phyloP scores from a whole-genome alignment of 129 eudicot species.

The Artemisia annua region DNA sequence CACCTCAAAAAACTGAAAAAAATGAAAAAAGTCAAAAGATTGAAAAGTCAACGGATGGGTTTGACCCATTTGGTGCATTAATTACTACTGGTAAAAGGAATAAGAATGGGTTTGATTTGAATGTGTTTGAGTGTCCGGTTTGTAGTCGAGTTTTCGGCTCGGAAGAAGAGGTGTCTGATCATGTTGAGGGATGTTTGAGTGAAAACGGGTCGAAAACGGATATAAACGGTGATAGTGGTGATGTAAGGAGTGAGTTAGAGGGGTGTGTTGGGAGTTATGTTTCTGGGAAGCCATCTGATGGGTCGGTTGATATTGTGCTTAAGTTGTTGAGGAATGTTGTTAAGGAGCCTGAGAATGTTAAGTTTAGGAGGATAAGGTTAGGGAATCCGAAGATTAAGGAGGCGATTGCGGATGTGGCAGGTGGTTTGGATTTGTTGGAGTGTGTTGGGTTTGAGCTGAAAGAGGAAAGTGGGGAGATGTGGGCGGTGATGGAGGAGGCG shows the following conservation, averaged over 20 bases:
- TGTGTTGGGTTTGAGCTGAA: conserved; percentile 73
- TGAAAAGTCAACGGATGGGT: conserved; percentile 45
- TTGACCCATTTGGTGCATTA: conserved; percentile 78
- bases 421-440: conserved; percentile 85
- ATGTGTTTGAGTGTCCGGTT: conserved; percentile 89
- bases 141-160: conserved; percentile 66
- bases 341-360: conserved; percentile 78
- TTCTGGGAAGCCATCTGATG: conserved; percentile 74
- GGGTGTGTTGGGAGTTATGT: conserved; percentile 53
- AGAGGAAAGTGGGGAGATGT: conserved; percentile 89
- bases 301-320: conserved; percentile 56
- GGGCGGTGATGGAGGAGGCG: conserved; percentile 78
- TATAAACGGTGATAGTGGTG: neutral
- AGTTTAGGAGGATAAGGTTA: conserved; percentile 78
- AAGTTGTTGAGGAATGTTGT: conserved; percentile 73
- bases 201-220: conserved; percentile 21
- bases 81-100: conserved; percentile 78
- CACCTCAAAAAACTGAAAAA: conserved; percentile 20
- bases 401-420: conserved; percentile 73
- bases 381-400: conserved; percentile 84
- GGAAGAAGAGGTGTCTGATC: conserved; percentile 78
- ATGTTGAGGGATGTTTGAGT: conserved; percentile 62
- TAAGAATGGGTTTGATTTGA: conserved; percentile 67
- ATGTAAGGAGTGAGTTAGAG: conserved; percentile 41
- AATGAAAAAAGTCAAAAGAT: conserved; percentile 9